Evolutionary conservation across 306 rosid species (phyloP).

Genomic region (Alnus glutinosa): DNA sequence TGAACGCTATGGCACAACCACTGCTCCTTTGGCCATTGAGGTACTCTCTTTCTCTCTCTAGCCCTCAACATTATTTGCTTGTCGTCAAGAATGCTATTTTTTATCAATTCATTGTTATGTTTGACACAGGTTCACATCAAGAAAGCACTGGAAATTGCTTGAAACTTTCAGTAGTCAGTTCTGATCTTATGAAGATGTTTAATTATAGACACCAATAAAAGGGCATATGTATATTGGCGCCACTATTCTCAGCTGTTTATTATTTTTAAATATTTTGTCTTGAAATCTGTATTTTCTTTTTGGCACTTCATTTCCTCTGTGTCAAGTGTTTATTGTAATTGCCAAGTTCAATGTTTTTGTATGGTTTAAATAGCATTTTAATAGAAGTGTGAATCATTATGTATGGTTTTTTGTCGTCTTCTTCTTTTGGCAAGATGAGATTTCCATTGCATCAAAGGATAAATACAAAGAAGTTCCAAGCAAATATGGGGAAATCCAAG

Average conservation of each 20-base stretch:
- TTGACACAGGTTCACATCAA: constrained; percentile 66
- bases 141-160: constrained; percentile 69
- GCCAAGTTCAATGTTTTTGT: not conserved
- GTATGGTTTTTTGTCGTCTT: no score
- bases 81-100: no score
- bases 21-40: constrained; percentile 64
- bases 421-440: no score
- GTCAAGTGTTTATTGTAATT: not conserved
- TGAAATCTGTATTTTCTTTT: not conserved
- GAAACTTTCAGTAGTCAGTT: constrained; percentile 29
- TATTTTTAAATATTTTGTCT: not conserved
- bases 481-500: no score
- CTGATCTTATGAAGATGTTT: not conserved
- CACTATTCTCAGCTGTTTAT: not conserved
- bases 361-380: not conserved
- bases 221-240: not conserved
- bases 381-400: not conserved
- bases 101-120: constrained; percentile 5
- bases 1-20: constrained; percentile 66
- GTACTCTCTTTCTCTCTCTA: constrained; percentile 35
- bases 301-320: not conserved
- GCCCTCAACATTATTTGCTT: no score
- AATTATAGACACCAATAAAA: not conserved
- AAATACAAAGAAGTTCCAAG: no score
- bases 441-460: no score